These are phyloP conservation scores for Wilcoxina mikolae DNA, from an alignment of 495 filamentous ascomycete species.

Conservation along the genomic window DNA sequence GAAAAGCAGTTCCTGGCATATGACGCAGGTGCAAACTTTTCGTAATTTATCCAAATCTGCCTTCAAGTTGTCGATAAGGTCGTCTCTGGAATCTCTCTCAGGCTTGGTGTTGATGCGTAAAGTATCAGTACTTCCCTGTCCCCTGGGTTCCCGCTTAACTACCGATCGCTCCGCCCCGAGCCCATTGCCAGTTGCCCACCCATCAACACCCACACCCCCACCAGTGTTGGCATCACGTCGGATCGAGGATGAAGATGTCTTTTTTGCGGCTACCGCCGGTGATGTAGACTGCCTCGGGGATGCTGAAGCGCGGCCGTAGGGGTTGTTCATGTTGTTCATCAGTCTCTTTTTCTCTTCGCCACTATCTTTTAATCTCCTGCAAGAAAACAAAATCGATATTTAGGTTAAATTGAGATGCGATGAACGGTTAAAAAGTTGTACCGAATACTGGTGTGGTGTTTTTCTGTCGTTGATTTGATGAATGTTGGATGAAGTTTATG, in stretches of 20 bases:
- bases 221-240: background rate
- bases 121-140: background rate
- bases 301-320: background rate
- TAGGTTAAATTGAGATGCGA: background rate
- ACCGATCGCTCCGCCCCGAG: background rate
- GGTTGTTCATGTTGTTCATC: conserved; percentile 2
- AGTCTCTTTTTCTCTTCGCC: background rate
- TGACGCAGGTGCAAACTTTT: conserved; percentile 45
- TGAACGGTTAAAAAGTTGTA: too few relatives aligned
- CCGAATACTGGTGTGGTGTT: too few relatives aligned
- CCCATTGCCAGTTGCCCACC: background rate
- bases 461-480: too few relatives aligned
- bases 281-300: conserved; percentile 5
- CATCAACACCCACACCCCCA: background rate
- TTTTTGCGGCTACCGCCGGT: background rate
- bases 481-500: background rate
- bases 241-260: background rate
- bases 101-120: conserved; percentile 1
- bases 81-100: background rate
- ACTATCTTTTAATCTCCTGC: background rate
- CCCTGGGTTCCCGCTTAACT: background rate
- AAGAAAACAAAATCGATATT: background rate
- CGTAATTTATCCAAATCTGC: conserved; percentile 29
- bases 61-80: conserved; percentile 31
- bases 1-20: conserved; percentile 54